These are phyloP conservation scores for Pelargonium citronellum DNA, from an alignment of 441 rosid genomes.

Conservation along the genomic window DNA sequence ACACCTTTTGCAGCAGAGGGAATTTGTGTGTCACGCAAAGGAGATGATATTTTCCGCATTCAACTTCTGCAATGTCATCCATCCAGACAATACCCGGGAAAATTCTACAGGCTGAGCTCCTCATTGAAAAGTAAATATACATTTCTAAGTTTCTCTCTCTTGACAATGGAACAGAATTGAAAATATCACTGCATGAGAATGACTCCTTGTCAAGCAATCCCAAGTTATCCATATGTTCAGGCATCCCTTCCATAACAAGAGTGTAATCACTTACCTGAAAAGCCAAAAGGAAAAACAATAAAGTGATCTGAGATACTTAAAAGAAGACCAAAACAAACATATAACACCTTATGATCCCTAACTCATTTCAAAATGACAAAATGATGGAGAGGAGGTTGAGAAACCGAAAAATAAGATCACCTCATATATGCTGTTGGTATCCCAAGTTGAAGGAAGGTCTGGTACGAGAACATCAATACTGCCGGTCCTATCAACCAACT, in stretches of 20 bases:
- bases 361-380: constrained; percentile 18
- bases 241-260: constrained; percentile 51
- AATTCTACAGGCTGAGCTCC: constrained; percentile 37
- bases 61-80: constrained; percentile 35
- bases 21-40: constrained; percentile 58
- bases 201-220: constrained; percentile 28
- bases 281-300: constrained; percentile 14
- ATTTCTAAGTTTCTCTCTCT: constrained; percentile 34
- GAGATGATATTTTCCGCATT: constrained; percentile 54
- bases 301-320: constrained; percentile 14
- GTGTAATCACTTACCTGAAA: constrained; percentile 60
- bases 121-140: constrained; percentile 37
- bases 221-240: constrained; percentile 34
- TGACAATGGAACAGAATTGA: constrained; percentile 28
- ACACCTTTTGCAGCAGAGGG: constrained; percentile 50
- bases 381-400: constrained; percentile 16
- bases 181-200: constrained; percentile 48
- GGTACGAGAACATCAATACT: constrained; percentile 63
- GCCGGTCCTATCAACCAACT: constrained; percentile 67
- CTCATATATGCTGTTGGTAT: constrained; percentile 47
- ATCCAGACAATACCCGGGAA: constrained; percentile 31
- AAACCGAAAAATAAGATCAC: constrained; percentile 22
- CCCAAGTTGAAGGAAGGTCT: constrained; percentile 57
- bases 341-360: constrained; percentile 9
- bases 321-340: constrained; percentile 7